Evolutionary conservation across 208 protist genomes (phyloP).

Genomic region (Trypanosoma congolense): DNA sequence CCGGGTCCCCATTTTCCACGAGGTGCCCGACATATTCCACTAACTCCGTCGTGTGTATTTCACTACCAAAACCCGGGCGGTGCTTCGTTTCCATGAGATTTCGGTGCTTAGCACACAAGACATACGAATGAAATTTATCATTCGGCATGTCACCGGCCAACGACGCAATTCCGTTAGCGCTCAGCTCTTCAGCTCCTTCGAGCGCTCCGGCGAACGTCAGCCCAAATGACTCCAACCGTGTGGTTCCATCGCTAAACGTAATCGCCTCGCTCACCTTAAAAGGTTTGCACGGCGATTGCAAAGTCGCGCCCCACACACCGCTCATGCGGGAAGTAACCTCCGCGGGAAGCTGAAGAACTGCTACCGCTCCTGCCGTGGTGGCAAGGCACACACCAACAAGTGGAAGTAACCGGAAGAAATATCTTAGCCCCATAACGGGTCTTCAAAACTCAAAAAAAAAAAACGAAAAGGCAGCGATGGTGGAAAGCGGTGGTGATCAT

Average conservation of each 20-base stretch:
- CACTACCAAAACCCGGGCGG: slow-evolving; percentile 25
- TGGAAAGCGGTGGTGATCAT: no score
- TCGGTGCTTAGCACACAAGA: slow-evolving; percentile 34
- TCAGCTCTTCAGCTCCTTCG: slow-evolving; percentile 16
- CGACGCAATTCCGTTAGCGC: slow-evolving; percentile 22
- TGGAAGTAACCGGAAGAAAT: no score
- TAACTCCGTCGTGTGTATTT: slow-evolving; percentile 44
- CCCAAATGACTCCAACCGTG: slow-evolving; percentile 15
- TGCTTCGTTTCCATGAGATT: slow-evolving; percentile 45
- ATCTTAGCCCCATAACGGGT: no score
- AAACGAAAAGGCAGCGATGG: no score
- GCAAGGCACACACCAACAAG: no score
- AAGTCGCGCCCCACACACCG: no score
- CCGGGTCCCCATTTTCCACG: not conserved
- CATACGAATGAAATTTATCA: slow-evolving; percentile 24
- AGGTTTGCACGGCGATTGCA: slow-evolving; percentile 36
- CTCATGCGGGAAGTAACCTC: no score
- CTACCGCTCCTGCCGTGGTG: no score
- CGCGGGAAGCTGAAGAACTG: no score
- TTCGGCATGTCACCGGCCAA: slow-evolving; percentile 16
- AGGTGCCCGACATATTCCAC: slow-evolving; percentile 37
- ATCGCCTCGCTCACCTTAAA: slow-evolving; percentile 23
- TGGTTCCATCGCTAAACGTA: slow-evolving; percentile 35
- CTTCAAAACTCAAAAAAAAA: no score
- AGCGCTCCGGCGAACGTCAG: slow-evolving; percentile 12